Conservation (phyloP, 2,329 filamentous ascomycete species). For the Dothiorella sarmentorum region DNA sequence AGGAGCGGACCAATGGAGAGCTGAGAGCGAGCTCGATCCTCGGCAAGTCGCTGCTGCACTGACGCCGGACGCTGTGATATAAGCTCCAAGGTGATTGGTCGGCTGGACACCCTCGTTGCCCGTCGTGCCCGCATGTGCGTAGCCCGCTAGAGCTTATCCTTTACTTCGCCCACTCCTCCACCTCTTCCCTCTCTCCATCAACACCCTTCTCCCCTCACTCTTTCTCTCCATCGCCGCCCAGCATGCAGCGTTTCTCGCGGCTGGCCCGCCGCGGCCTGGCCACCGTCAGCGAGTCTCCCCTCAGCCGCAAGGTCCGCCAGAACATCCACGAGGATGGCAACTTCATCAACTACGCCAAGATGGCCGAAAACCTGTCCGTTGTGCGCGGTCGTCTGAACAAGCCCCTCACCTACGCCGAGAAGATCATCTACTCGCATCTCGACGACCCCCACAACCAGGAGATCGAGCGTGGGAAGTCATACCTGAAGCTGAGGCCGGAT, state of each 20-base stretch:
- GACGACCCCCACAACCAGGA: slow-evolving; percentile 96
- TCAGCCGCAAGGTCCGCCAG: slow-evolving; percentile 96
- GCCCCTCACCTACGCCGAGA: slow-evolving; percentile 93
- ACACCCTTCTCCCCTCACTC: slow-evolving; percentile 31
- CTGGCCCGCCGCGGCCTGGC: slow-evolving; percentile 67
- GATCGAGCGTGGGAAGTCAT: slow-evolving; percentile 91
- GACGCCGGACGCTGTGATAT: neutral
- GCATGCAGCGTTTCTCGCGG: slow-evolving; percentile 70
- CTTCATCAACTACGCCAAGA: slow-evolving; percentile 99
- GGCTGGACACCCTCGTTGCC: too few relatives aligned
- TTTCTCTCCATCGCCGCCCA: slow-evolving; percentile 39
- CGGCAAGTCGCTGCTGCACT: neutral
- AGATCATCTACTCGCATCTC: slow-evolving; percentile 98
- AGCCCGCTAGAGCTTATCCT: too few relatives aligned
- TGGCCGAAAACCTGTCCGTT: slow-evolving; percentile 93
- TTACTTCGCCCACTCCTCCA: slow-evolving; percentile 9
- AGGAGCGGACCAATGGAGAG: slow-evolving; percentile 7
- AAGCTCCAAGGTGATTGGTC: neutral
- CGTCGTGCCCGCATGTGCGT: too few relatives aligned
- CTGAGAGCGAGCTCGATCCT: neutral
- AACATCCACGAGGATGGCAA: slow-evolving; percentile 94
- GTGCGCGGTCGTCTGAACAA: slow-evolving; percentile 87
- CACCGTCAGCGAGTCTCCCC: slow-evolving; percentile 77
- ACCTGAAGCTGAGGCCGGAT: slow-evolving; percentile 94
- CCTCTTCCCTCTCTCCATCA: slow-evolving; percentile 25